Evolutionary conservation across 2,329 filamentous ascomycete species (phyloP).

Genomic region (Fusarium continuum): DNA sequence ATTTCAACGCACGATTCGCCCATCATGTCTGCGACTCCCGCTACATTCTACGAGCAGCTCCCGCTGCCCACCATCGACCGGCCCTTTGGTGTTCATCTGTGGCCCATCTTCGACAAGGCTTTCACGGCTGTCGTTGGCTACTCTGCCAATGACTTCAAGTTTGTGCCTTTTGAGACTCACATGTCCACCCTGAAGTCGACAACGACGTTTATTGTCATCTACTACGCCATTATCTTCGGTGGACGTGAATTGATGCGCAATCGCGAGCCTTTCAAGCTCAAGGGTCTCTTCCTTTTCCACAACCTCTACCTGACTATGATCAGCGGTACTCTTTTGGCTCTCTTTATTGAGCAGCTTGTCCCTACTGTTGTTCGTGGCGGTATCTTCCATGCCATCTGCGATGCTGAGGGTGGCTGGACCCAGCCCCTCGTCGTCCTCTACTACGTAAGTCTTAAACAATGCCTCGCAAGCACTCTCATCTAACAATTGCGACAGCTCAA

Average conservation of each 20-base stretch:
- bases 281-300: slow-evolving; percentile 91
- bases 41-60: slow-evolving; percentile 63
- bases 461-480: not conserved
- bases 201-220: slow-evolving; percentile 80
- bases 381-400: slow-evolving; percentile 89
- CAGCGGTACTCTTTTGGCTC: slow-evolving; percentile 79
- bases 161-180: slow-evolving; percentile 81
- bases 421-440: slow-evolving; percentile 92
- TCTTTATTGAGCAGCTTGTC: slow-evolving; percentile 92
- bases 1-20: slow-evolving; percentile 27
- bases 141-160: slow-evolving; percentile 85
- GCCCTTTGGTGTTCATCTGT: slow-evolving; percentile 89
- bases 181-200: slow-evolving; percentile 91
- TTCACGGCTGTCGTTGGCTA: slow-evolving; percentile 83
- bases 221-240: slow-evolving; percentile 94
- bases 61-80: slow-evolving; percentile 85
- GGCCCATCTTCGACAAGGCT: slow-evolving; percentile 92
- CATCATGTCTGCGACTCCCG: slow-evolving; percentile 51
- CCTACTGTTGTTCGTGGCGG: slow-evolving; percentile 83
- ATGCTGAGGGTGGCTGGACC: slow-evolving; percentile 86
- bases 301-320: slow-evolving; percentile 93
- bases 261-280: slow-evolving; percentile 85
- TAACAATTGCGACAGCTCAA: slow-evolving; percentile 72
- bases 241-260: slow-evolving; percentile 93
- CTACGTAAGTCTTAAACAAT: slow-evolving; percentile 73